A percentile compares a stretch with the other conserved stretches of the same genome.
Evolutionary conservation across 75 land plant species (phyloP).

Genomic region (Selaginella moellendorffii): DNA sequence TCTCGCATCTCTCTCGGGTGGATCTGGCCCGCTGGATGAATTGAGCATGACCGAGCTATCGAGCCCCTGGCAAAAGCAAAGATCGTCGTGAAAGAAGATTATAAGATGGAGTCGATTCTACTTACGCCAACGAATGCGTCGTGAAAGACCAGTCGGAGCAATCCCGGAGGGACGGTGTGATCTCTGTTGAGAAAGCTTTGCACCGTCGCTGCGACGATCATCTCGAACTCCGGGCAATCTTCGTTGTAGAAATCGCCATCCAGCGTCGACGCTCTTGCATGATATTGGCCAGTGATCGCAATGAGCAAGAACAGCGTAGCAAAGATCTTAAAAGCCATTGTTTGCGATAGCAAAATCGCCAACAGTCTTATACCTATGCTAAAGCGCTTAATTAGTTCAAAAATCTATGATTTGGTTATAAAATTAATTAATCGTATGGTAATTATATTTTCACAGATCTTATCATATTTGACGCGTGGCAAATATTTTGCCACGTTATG

Average conservation of each 20-base stretch:
- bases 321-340: too few relatives aligned
- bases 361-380: too few relatives aligned
- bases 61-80: neutral
- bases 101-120: neutral
- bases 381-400: too few relatives aligned
- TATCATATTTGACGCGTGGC: too few relatives aligned
- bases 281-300: too few relatives aligned
- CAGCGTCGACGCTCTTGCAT: too few relatives aligned
- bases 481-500: too few relatives aligned
- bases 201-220: neutral
- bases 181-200: neutral
- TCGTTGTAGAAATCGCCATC: neutral
- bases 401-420: too few relatives aligned
- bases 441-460: too few relatives aligned
- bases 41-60: neutral
- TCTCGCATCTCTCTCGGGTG: neutral
- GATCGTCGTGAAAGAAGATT: neutral
- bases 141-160: neutral
- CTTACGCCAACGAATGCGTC: slow-evolving; percentile 5
- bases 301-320: too few relatives aligned
- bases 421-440: too few relatives aligned
- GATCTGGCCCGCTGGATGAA: neutral
- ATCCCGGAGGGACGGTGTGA: neutral
- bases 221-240: neutral
- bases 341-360: too few relatives aligned